Percentiles rank a stretch among this genome's conserved stretches.
Evolutionary conservation across 768 basidiomycete species (phyloP).

Genomic region (Boletellus emodensis): DNA sequence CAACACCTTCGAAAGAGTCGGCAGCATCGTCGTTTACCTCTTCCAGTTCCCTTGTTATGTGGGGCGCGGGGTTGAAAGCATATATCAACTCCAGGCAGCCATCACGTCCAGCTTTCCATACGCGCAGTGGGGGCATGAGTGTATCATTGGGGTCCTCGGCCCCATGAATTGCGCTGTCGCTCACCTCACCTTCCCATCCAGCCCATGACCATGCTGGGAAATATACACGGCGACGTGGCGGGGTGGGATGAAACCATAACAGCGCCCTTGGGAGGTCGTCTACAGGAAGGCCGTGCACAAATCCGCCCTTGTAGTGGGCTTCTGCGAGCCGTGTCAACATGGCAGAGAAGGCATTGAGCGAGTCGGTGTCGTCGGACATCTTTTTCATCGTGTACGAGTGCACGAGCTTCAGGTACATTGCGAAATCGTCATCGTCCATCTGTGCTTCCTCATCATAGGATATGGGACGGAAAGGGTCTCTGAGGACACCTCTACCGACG

Average conservation of each 20-base stretch:
- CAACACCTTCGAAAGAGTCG: not conserved
- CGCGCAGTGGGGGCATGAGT: slow-evolving; percentile 5
- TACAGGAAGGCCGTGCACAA: not conserved
- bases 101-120: slow-evolving; percentile 5
- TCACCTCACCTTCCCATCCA: slow-evolving; percentile 4
- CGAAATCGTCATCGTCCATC: not conserved
- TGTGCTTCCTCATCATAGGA: not conserved
- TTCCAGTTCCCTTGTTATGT: not conserved
- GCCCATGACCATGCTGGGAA: slow-evolving; percentile 9
- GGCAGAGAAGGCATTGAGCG: slow-evolving; percentile 16
- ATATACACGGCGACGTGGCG: not conserved
- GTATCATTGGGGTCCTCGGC: not conserved
- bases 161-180: not conserved
- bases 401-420: slow-evolving; percentile 6
- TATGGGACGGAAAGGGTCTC: slow-evolving; percentile 10
- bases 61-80: slow-evolving; percentile 1
- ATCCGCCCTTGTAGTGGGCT: slow-evolving; percentile 5
- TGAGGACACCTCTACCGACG: not conserved
- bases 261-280: slow-evolving; percentile 8
- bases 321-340: slow-evolving; percentile 6
- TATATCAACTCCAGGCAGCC: slow-evolving; percentile 4
- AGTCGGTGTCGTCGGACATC: slow-evolving; percentile 6
- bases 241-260: slow-evolving; percentile 5
- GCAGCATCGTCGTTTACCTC: not conserved
- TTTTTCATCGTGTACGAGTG: slow-evolving; percentile 1